Evolutionary conservation across 306 rosid genomes (phyloP), one percentile per base, ranked within the genome.

Genomic region (Quercus rubra): DNA sequence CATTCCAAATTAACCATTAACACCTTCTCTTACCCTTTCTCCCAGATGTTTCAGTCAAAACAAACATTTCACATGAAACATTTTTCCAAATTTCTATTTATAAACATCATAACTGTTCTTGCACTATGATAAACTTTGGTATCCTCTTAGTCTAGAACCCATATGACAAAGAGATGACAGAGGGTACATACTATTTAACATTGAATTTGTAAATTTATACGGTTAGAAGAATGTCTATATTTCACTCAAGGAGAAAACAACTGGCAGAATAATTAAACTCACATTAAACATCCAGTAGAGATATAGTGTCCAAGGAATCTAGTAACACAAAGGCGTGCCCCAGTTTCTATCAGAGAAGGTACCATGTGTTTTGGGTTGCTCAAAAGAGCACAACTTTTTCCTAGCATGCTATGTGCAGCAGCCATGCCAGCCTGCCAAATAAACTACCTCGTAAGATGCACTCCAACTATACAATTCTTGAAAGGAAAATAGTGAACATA

Each of bases 341-440:
- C 98, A 8, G 85, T 84, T 87, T 94, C 97, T 46, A 74, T 79
- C 81, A 93, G 82, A 33, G 97, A 94, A 21, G 92, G 97, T 56
- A 83, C 97, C 98, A 94, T 92, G 83, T 87, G 93, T 84, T 91
- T 92, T 12, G 98, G 97, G 72, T 94, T 87, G 83, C 87, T 84
- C 78, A 85, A 76, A 70, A 88, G 90, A 43, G 85, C 70, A 77
- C 77, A 87, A 27, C 77, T 46, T 71, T 76, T 87, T 83, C 97
- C 97, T 67, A 94, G 91, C 63, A 92, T 38, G 20, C 83, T 87
- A 81, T 87, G 85, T 61, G 97, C 97, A 76, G 97, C 95, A 70
- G 70, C 77, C 91, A 88, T 87, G 71, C 97, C 98, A 78, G 95
- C 97, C 98, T 94, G 90, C 72, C 72, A 68, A 78, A 81, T 62